phyloP scores from a whole-genome alignment of 2,329 filamentous ascomycete species.

The Phoma sp. region DNA sequence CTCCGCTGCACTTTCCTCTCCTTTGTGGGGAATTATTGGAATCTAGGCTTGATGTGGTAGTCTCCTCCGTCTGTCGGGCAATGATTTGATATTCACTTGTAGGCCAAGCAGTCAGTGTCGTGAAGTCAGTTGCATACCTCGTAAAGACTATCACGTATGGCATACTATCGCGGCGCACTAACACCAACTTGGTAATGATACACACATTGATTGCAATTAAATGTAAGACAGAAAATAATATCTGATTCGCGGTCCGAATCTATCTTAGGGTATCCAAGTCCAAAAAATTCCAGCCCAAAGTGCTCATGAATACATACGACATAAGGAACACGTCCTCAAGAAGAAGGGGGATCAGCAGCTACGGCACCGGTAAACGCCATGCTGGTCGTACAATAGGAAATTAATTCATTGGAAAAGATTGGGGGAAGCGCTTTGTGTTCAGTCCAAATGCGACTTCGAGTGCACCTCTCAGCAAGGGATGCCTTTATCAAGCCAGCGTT shows the following conservation, averaged over 20 bases:
- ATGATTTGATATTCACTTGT: no score
- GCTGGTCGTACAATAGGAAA: constrained; percentile 5
- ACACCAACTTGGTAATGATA: no score
- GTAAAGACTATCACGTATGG: no score
- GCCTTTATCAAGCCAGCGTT: neutral
- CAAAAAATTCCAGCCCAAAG: neutral
- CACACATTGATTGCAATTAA: no score
- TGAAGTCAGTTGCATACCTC: no score
- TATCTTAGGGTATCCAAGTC: constrained; percentile 12
- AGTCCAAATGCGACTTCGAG: neutral
- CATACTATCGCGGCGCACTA: no score
- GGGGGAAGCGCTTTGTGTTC: neutral
- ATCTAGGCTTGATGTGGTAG: neutral
- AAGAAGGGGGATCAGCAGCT: neutral
- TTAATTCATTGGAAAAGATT: no score
- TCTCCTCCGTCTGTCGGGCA: no score
- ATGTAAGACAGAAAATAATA: neutral
- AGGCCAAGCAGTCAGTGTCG: no score
- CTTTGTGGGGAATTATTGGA: neutral
- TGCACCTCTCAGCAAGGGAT: neutral
- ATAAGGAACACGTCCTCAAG: neutral
- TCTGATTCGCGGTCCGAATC: neutral
- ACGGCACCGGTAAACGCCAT: constrained; percentile 4
- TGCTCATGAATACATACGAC: constrained; percentile 8
- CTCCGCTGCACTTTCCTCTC: no score